Percentiles rank a stretch among this genome's conserved stretches.
These are phyloP conservation scores for Cicer cuneatum DNA, from an alignment of 306 rosid species.

Conservation along the genomic window DNA sequence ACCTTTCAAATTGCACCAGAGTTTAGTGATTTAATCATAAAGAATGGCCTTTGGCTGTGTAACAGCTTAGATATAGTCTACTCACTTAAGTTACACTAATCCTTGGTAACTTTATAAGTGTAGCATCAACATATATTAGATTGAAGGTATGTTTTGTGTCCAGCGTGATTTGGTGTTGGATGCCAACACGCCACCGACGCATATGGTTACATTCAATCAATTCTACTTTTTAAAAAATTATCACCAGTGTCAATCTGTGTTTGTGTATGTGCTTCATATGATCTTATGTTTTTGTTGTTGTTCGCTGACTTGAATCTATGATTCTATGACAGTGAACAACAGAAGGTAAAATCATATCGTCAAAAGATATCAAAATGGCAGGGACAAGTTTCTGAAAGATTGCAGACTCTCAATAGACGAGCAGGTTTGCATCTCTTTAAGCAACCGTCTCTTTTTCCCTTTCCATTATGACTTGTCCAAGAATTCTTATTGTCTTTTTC, in stretches of 20 bases:
- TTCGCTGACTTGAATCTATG: conserved; percentile 36
- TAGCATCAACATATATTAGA: too few species aligned
- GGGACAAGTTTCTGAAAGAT: conserved; percentile 86
- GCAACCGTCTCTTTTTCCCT: background rate
- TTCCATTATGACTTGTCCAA: background rate
- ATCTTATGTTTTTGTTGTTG: conserved; percentile 22
- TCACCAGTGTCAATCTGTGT: too few species aligned
- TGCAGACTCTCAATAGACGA: conserved; percentile 70
- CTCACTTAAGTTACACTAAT: conserved; percentile 18
- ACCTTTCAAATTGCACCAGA: conserved; percentile 31
- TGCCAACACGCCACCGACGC: too few species aligned
- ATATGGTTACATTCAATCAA: too few species aligned
- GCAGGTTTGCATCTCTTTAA: conserved; percentile 63
- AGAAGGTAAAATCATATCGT: conserved; percentile 84
- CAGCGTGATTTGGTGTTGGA: too few species aligned
- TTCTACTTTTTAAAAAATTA: too few species aligned
- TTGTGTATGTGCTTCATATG: background rate
- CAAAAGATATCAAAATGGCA: conserved; percentile 92
- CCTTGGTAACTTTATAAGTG: background rate
- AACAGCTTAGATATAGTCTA: conserved; percentile 15
- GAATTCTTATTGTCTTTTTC: conserved; percentile 37
- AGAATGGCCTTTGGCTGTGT: background rate
- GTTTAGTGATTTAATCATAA: conserved; percentile 27
- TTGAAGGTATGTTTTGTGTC: too few species aligned
- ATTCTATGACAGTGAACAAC: conserved; percentile 70